A percentile compares a stretch with the other conserved stretches of the same genome.
Conservation (phyloP, 1,284 basidiomycete species). For the Apiotrichum gamsii region DNA sequence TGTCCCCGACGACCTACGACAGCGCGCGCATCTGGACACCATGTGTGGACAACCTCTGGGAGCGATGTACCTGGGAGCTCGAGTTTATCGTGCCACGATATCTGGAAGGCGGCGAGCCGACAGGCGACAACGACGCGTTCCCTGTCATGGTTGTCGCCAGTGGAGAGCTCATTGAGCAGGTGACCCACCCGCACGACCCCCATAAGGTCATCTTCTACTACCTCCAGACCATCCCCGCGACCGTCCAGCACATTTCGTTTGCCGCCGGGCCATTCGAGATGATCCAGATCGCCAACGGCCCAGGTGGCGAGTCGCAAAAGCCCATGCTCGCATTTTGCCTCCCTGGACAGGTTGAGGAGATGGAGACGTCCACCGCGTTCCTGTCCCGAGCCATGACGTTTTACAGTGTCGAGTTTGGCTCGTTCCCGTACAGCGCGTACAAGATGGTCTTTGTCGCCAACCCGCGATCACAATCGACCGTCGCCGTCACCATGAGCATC, state of each 20-base stretch:
- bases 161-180: conserved; percentile 88
- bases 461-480: conserved; percentile 68
- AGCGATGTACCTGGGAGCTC: conserved; percentile 97
- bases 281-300: conserved; percentile 58
- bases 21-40: conserved; percentile 95
- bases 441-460: conserved; percentile 95
- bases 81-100: conserved; percentile 89
- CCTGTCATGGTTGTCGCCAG: conserved; percentile 86
- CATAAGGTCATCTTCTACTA: conserved; percentile 94
- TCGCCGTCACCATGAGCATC: conserved; percentile 76
- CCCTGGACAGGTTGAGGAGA: conserved; percentile 67
- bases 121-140: conserved; percentile 50
- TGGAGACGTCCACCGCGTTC: conserved; percentile 62
- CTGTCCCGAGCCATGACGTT: conserved; percentile 86
- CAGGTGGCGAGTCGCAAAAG: conserved; percentile 55
- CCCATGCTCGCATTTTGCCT: conserved; percentile 88
- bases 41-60: conserved; percentile 91
- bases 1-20: conserved; percentile 80
- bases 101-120: conserved; percentile 59
- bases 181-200: conserved; percentile 88
- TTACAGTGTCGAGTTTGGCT: conserved; percentile 86
- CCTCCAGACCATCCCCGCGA: conserved; percentile 78
- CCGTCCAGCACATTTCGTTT: conserved; percentile 92
- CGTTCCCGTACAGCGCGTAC: conserved; percentile 92
- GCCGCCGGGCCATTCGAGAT: conserved; percentile 92